Percentiles rank a stretch among this genome's conserved stretches.
These are phyloP conservation scores for Sporodiniella umbellata DNA, from an alignment of 371 early-diverging fungal genomes.

Conservation along the genomic window DNA sequence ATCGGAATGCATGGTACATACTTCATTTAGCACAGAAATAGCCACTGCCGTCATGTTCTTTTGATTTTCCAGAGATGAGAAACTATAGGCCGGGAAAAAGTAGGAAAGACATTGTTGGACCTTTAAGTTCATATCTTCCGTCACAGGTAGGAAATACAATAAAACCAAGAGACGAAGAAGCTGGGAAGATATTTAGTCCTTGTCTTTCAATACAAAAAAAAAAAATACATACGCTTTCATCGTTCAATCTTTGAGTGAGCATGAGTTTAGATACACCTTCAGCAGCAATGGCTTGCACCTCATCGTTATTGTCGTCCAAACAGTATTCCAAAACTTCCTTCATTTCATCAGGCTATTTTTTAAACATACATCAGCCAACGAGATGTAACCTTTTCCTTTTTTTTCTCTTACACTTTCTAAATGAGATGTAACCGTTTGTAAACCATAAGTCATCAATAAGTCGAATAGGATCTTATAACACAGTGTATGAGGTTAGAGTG, in stretches of 20 bases:
- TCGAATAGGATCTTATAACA: constrained; percentile 57
- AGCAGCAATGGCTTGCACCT: constrained; percentile 54
- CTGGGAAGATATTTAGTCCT: constrained; percentile 25
- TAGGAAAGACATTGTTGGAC: constrained; percentile 81
- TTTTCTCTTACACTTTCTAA: constrained; percentile 28
- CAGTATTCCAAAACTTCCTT: constrained; percentile 42
- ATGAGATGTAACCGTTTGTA: constrained; percentile 29
- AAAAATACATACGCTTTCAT: constrained; percentile 46
- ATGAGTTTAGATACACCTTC: constrained; percentile 68
- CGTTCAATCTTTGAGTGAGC: constrained; percentile 50
- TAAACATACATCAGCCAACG: constrained; percentile 3
- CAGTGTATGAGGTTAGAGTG: background rate
- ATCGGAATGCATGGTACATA: constrained; percentile 33
- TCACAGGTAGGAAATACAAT: constrained; percentile 76
- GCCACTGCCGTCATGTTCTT: constrained; percentile 38
- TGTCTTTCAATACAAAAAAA: no score
- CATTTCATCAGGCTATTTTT: constrained; percentile 32
- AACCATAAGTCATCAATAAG: constrained; percentile 54
- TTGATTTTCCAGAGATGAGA: constrained; percentile 70
- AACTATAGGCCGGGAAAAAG: constrained; percentile 82
- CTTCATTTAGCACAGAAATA: constrained; percentile 31
- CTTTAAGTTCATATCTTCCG: constrained; percentile 50
- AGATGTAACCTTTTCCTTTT: no score
- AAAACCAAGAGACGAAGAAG: constrained; percentile 66
- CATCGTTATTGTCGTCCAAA: constrained; percentile 46